A percentile compares a stretch with the other conserved stretches of the same genome.
phyloP scores from a whole-genome alignment of 2,329 filamentous ascomycete species.

The Coleophoma eucalyptorum region DNA sequence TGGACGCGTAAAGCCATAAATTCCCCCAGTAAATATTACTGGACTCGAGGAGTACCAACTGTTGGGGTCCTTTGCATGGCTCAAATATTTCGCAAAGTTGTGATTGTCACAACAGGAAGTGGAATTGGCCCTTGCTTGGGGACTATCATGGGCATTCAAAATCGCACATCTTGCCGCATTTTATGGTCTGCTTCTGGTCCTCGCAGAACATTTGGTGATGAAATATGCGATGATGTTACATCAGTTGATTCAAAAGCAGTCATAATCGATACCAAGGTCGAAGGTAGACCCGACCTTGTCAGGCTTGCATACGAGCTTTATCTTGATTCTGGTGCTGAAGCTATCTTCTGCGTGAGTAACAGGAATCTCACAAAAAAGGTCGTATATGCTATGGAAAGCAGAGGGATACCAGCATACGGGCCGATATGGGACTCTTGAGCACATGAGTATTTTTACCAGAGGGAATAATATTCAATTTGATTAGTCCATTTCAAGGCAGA shows the following conservation, averaged over 20 bases:
- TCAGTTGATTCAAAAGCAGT: conserved; percentile 25
- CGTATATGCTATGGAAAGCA: conserved; percentile 31
- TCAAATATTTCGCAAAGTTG: conserved; percentile 29
- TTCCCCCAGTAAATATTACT: conserved; percentile 45
- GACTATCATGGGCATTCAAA: conserved; percentile 22
- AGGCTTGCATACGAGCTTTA: conserved; percentile 24
- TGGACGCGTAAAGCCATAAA: conserved; percentile 51
- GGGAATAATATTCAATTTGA: background rate
- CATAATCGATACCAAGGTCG: conserved; percentile 28
- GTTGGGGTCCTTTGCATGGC: conserved; percentile 31
- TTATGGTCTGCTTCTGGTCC: conserved; percentile 31
- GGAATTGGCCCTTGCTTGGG: conserved; percentile 32
- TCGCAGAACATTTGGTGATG: conserved; percentile 25
- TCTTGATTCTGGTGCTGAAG: conserved; percentile 27
- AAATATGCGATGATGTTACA: conserved; percentile 26
- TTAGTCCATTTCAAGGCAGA: background rate
- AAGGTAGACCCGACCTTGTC: conserved; percentile 28
- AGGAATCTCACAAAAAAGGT: conserved; percentile 30
- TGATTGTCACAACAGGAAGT: conserved; percentile 34
- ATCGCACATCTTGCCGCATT: conserved; percentile 18
- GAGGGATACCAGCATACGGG: conserved; percentile 30
- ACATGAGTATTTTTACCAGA: background rate
- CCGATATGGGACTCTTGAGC: conserved; percentile 29
- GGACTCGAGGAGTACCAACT: conserved; percentile 47
- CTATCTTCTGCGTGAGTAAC: conserved; percentile 32